Conservation (phyloP, 441 rosid genomes). For the Erodium trifolium region DNA sequence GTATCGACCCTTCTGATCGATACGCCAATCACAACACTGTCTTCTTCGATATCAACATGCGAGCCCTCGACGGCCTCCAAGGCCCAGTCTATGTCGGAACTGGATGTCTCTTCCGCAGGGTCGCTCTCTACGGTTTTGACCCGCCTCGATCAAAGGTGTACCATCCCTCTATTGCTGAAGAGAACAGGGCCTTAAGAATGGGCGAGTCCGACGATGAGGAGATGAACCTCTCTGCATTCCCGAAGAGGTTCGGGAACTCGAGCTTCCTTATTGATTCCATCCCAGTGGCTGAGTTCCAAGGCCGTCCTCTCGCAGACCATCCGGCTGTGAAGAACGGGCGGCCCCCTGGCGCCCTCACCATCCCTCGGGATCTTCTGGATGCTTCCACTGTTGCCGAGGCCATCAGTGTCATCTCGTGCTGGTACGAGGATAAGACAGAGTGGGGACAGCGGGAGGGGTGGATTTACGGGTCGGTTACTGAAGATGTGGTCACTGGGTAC, state of each 20-base stretch:
- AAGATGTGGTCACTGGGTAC: too few species aligned
- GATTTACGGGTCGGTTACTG: too few species aligned
- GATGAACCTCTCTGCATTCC: constrained; percentile 40
- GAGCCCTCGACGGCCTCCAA: constrained; percentile 81
- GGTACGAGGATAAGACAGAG: too few species aligned
- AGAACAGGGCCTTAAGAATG: constrained; percentile 36
- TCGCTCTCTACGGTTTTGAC: constrained; percentile 74
- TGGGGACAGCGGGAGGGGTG: too few species aligned
- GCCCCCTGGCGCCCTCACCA: constrained; percentile 29
- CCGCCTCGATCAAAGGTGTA: constrained; percentile 77
- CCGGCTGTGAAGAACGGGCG: constrained; percentile 54
- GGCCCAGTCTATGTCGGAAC: constrained; percentile 92
- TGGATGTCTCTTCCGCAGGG: constrained; percentile 80
- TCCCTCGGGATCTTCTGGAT: too few species aligned
- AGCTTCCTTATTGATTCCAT: constrained; percentile 43
- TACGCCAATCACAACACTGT: constrained; percentile 85
- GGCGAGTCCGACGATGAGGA: constrained; percentile 32
- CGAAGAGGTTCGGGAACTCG: constrained; percentile 65
- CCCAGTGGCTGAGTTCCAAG: constrained; percentile 30
- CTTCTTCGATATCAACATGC: constrained; percentile 86
- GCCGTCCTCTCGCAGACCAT: constrained; percentile 56
- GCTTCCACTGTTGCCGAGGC: too few species aligned
- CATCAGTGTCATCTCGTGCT: too few species aligned
- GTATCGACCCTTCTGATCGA: constrained; percentile 75
- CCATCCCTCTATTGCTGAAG: constrained; percentile 33